Conservation (phyloP, 2,329 filamentous ascomycete genomes). For the Xylariaceae sp. region DNA sequence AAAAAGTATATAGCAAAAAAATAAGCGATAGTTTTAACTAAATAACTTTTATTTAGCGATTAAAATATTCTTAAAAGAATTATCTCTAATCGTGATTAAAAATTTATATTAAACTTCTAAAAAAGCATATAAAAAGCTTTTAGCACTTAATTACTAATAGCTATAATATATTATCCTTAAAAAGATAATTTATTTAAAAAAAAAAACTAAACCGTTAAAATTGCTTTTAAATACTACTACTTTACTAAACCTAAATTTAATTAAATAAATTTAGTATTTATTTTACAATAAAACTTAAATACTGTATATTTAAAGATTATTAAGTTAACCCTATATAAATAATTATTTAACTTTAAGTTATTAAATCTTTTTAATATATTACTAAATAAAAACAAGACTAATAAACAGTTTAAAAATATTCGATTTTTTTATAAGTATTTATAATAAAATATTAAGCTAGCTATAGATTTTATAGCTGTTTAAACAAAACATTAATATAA, state of each 20-base stretch:
- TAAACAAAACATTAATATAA: background rate
- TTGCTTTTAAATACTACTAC: background rate
- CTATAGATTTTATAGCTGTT: background rate
- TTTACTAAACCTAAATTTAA: background rate
- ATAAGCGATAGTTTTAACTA: background rate
- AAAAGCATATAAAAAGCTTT: constrained; percentile 5
- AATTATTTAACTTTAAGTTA: constrained; percentile 1
- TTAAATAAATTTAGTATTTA: background rate
- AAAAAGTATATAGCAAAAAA: background rate
- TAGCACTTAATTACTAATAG: background rate
- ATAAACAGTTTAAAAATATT: background rate
- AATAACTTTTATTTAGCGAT: background rate
- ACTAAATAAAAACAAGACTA: background rate
- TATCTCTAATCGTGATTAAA: background rate
- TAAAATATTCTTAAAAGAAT: constrained; percentile 1
- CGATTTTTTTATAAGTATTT: background rate
- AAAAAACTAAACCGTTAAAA: background rate
- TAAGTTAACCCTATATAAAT: constrained; percentile 3
- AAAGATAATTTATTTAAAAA: background rate
- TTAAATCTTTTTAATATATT: background rate
- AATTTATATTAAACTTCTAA: constrained; percentile 3
- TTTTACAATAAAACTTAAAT: background rate
- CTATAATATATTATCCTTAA: background rate
- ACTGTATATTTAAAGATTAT: background rate
- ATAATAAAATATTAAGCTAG: background rate